Conservation (phyloP, 2,329 filamentous ascomycete species). For the Blumeriella jaapii region DNA sequence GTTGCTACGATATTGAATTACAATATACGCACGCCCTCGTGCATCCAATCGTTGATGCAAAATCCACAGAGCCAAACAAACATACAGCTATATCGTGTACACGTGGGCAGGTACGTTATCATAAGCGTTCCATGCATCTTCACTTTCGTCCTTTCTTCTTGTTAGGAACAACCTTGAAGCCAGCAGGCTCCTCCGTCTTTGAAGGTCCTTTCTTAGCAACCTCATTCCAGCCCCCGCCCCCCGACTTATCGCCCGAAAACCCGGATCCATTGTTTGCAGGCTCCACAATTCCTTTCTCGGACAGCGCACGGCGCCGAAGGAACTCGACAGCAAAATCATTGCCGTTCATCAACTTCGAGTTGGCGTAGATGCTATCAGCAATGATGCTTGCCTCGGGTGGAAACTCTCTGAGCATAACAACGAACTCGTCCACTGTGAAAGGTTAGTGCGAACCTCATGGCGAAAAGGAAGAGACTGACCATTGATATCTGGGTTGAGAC, state of each 20-base stretch:
- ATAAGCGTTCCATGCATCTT: slow-evolving; percentile 20
- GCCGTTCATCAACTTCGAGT: slow-evolving; percentile 81
- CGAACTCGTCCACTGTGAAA: slow-evolving; percentile 53
- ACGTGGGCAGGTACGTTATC: slow-evolving; percentile 14
- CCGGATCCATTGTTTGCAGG: slow-evolving; percentile 42
- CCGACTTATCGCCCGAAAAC: slow-evolving; percentile 35
- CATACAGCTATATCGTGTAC: slow-evolving; percentile 14
- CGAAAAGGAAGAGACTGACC: slow-evolving; percentile 35
- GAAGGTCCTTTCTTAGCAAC: slow-evolving; percentile 83
- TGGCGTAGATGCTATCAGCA: slow-evolving; percentile 78
- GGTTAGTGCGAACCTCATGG: slow-evolving; percentile 26
- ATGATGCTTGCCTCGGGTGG: slow-evolving; percentile 72
- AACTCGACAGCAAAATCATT: slow-evolving; percentile 93
- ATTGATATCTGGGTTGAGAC: slow-evolving; percentile 56
- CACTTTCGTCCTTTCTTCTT: slow-evolving; percentile 87
- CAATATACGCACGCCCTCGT: slow-evolving; percentile 1
- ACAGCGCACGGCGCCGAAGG: slow-evolving; percentile 81
- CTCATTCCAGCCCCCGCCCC: slow-evolving; percentile 88
- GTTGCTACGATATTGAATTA: slow-evolving; percentile 3
- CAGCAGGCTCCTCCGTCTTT: slow-evolving; percentile 31
- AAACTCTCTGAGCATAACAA: slow-evolving; percentile 61
- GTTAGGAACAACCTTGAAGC: slow-evolving; percentile 80
- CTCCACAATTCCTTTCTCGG: slow-evolving; percentile 82
- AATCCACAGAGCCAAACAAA: slow-evolving; percentile 12
- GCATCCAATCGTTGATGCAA: slow-evolving; percentile 6